A percentile compares a stretch with the other conserved stretches of the same genome.
These are phyloP conservation scores for Sporisorium graminicola DNA, from an alignment of 1,284 basidiomycete species.

Conservation along the genomic window DNA sequence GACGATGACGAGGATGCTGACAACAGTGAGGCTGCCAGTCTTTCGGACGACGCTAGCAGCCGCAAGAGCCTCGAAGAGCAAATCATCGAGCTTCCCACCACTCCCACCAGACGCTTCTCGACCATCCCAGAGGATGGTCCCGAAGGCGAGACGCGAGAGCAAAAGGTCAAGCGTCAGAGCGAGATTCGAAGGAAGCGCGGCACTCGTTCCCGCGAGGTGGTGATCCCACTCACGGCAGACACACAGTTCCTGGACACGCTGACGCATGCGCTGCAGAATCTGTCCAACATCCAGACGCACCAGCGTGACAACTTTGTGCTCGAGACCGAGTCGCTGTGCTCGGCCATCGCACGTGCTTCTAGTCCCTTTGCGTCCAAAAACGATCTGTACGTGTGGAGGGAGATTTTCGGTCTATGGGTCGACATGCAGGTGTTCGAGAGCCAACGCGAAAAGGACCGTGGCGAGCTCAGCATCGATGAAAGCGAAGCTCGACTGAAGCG, in stretches of 20 bases:
- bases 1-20: slow-evolving; percentile 18
- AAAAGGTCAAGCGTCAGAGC: slow-evolving; percentile 41
- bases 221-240: slow-evolving; percentile 86
- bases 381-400: slow-evolving; percentile 91
- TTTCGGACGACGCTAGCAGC: slow-evolving; percentile 39
- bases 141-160: slow-evolving; percentile 45
- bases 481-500: slow-evolving; percentile 79
- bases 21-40: slow-evolving; percentile 14
- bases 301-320: slow-evolving; percentile 78
- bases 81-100: slow-evolving; percentile 46
- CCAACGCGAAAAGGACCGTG: slow-evolving; percentile 78
- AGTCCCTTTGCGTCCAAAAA: slow-evolving; percentile 70
- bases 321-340: slow-evolving; percentile 77
- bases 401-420: slow-evolving; percentile 88
- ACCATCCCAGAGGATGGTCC: slow-evolving; percentile 51
- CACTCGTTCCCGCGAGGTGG: slow-evolving; percentile 69
- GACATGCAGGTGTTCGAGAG: slow-evolving; percentile 90
- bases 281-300: slow-evolving; percentile 77
- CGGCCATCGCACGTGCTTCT: slow-evolving; percentile 71
- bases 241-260: slow-evolving; percentile 84
- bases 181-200: slow-evolving; percentile 46
- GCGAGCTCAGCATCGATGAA: slow-evolving; percentile 81
- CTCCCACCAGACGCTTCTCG: slow-evolving; percentile 30
- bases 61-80: slow-evolving; percentile 46
- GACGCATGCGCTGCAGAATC: slow-evolving; percentile 78